These are phyloP conservation scores for Nymphaea thermarum DNA, from an alignment of 164 flowering plant species.

Conservation along the genomic window DNA sequence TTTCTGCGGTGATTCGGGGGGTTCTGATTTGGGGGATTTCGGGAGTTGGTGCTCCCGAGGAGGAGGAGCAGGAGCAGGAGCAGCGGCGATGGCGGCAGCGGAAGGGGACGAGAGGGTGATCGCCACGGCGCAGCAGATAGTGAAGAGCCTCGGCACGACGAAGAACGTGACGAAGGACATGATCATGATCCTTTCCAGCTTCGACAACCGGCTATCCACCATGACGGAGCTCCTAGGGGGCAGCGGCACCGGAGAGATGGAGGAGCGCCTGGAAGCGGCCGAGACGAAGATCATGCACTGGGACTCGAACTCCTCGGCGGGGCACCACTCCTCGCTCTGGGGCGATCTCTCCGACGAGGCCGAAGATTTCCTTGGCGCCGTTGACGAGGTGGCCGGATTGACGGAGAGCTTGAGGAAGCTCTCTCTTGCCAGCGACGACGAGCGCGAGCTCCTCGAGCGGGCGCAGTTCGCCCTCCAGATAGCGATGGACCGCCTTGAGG, in stretches of 20 bases:
- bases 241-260: not conserved
- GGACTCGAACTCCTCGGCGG: slow-evolving; percentile 11
- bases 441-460: slow-evolving; percentile 16
- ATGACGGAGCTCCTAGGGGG: slow-evolving; percentile 14
- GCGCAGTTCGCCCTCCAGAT: slow-evolving; percentile 37
- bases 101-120: slow-evolving; percentile 55
- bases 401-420: slow-evolving; percentile 16
- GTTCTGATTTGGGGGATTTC: too few species aligned
- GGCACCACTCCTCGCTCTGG: slow-evolving; percentile 15
- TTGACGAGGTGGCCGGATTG: slow-evolving; percentile 34
- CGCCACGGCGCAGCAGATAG: slow-evolving; percentile 55
- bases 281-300: slow-evolving; percentile 27
- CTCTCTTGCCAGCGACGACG: not conserved
- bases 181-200: slow-evolving; percentile 48
- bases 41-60: too few species aligned
- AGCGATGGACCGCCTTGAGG: slow-evolving; percentile 57
- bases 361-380: slow-evolving; percentile 28
- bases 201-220: slow-evolving; percentile 42
- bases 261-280: slow-evolving; percentile 21
- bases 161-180: slow-evolving; percentile 46
- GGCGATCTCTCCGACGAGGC: slow-evolving; percentile 30
- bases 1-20: too few species aligned
- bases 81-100: slow-evolving; percentile 5
- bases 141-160: slow-evolving; percentile 38
- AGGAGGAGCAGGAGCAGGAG: too few species aligned